Evolutionary conservation across 1,284 basidiomycete species (phyloP), one percentile per base, ranked within the genome.

Genomic region (Puccinia sorghi): DNA sequence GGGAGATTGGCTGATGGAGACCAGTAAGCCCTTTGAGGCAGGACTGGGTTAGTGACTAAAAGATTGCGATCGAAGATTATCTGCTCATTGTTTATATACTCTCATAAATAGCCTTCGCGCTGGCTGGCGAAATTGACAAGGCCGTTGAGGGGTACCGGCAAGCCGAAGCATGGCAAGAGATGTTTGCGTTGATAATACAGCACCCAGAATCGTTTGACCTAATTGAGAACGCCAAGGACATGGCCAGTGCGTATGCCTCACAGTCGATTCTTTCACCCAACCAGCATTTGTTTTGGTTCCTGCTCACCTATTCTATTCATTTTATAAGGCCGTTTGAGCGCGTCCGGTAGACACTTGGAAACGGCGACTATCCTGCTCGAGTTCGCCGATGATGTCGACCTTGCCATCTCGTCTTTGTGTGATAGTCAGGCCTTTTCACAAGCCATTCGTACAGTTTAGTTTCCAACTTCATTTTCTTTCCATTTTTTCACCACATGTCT

Each of bases 101-200:
- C 46, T 75, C 61, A 56, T 71, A 73, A 12, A 41, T 82, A 93
- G 93, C 90, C 0, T 96, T 93, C 85, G 84, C 88, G 0, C 88
- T 92, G 80, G 91, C 91, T 3, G 84, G 85, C 2, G 87, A 89
- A 79, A 84, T 86, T 0, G 84, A 86, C 9, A 93, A 93, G 80
- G 93, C 93, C 0, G 90, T 97, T 87, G 87, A 91, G 17, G 90
- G 94, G 0, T 90, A 93, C 82, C 93, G 96, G 84, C 91, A 90
- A 79, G 91, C 92, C 0, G 86, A 94, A 37, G 89, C 92, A 59
- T 97, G 95, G 94, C 90, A 91, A 82, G 93, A 94, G 81, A 86
- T 95, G 0, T 96, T 97, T 84, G 89, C 91, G n/a, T 86, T 96
- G 22, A 91, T 91, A 79, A 52, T 81, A 81, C 85, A 86, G 81